phyloP scores from a whole-genome alignment of 495 filamentous ascomycete genomes.

The Amphirosellinia nigrospora region DNA sequence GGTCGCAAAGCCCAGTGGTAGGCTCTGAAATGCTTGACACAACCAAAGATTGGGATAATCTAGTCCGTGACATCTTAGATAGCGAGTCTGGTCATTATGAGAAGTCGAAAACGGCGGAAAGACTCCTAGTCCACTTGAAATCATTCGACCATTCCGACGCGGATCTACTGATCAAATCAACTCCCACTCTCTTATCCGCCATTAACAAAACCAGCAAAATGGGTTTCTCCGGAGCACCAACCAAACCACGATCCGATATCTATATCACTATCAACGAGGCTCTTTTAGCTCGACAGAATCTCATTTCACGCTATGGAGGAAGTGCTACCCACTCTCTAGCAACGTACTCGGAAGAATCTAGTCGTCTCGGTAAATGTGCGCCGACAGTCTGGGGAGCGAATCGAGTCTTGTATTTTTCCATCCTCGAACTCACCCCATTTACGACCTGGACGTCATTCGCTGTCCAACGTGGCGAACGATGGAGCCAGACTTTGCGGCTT shows the following conservation, averaged over 20 bases:
- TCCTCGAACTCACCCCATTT: constrained; percentile 74
- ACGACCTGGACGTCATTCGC: constrained; percentile 90
- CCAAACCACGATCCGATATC: constrained; percentile 87
- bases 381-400: constrained; percentile 73
- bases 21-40: constrained; percentile 59
- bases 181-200: constrained; percentile 85
- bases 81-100: constrained; percentile 75
- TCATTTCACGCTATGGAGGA: constrained; percentile 78
- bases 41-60: constrained; percentile 73
- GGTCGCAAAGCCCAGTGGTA: constrained; percentile 65
- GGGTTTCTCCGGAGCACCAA: constrained; percentile 93
- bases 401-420: constrained; percentile 85
- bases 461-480: constrained; percentile 74
- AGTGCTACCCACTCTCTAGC: constrained; percentile 73
- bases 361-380: constrained; percentile 91
- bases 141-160: constrained; percentile 78
- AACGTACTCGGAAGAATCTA: constrained; percentile 68
- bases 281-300: constrained; percentile 72
- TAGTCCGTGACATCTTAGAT: constrained; percentile 76
- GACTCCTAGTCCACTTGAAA: constrained; percentile 76
- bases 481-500: constrained; percentile 87
- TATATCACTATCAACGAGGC: constrained; percentile 85
- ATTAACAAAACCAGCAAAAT: constrained; percentile 82
- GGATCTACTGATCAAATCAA: constrained; percentile 78
- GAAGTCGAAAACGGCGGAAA: constrained; percentile 70